Evolutionary conservation across 163 green algal genomes (phyloP).

Genomic region (Chlamydomonas reinhardtii): DNA sequence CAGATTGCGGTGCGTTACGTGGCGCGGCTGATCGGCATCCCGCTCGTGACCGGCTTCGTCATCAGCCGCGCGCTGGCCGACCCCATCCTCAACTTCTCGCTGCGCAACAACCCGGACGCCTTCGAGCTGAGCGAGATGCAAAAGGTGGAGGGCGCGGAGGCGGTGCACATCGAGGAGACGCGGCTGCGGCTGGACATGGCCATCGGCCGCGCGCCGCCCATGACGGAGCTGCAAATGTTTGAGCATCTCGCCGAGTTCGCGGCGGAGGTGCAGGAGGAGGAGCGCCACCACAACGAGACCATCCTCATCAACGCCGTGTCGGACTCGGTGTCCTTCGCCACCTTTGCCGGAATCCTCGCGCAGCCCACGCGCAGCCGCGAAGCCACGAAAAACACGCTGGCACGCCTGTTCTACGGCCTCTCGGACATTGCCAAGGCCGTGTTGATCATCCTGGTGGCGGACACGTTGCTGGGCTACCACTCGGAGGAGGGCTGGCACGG

Average conservation of each 20-base stretch:
- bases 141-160: constrained; percentile 64
- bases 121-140: constrained; percentile 84
- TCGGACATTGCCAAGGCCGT: constrained; percentile 85
- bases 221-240: constrained; percentile 77
- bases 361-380: constrained; percentile 55
- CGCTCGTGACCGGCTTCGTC: constrained; percentile 79
- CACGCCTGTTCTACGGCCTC: constrained; percentile 87
- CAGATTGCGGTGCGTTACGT: constrained; percentile 57
- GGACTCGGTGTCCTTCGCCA: constrained; percentile 75
- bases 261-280: constrained; percentile 76
- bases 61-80: constrained; percentile 75
- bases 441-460: constrained; percentile 93
- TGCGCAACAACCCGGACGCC: constrained; percentile 75
- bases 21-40: constrained; percentile 70
- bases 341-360: constrained; percentile 78
- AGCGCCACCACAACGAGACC: constrained; percentile 78
- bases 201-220: constrained; percentile 80
- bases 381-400: constrained; percentile 80
- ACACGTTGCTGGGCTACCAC: constrained; percentile 94
- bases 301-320: constrained; percentile 81
- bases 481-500: constrained; percentile 95
- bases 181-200: constrained; percentile 85
- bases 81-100: constrained; percentile 76
- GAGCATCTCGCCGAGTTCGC: constrained; percentile 77
- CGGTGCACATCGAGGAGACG: constrained; percentile 81